These are phyloP conservation scores for Petrea volubilis DNA, from an alignment of 257 asterid species.

Conservation along the genomic window DNA sequence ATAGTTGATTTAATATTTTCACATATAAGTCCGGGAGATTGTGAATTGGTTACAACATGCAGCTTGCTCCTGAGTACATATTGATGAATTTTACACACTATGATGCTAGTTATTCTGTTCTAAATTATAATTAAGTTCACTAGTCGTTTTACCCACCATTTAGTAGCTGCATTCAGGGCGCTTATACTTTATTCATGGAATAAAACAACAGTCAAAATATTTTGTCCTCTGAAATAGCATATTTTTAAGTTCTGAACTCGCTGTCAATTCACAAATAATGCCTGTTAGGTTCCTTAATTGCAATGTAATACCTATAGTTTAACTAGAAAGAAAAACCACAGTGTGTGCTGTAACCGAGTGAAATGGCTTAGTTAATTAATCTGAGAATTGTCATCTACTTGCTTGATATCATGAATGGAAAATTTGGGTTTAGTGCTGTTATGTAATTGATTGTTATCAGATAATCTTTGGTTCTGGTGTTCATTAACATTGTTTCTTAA, in stretches of 20 bases:
- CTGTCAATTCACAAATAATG: slow-evolving; percentile 2
- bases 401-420: not conserved
- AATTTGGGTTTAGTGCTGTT: not conserved
- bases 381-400: not conserved
- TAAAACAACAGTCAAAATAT: not conserved
- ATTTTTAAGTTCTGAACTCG: not conserved
- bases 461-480: slow-evolving; percentile 9
- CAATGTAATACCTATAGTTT: not conserved
- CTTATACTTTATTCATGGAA: not conserved
- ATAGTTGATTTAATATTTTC: not conserved
- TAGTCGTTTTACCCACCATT: not conserved
- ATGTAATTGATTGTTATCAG: not conserved
- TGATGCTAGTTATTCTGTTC: slow-evolving; percentile 6
- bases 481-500: not conserved
- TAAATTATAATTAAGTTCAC: not conserved
- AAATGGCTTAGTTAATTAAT: not conserved
- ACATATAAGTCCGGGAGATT: not conserved
- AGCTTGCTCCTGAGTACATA: slow-evolving; percentile 5
- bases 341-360: not conserved
- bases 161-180: not conserved
- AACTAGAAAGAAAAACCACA: not conserved
- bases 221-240: not conserved
- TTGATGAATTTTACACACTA: not conserved
- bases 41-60: not conserved
- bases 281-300: not conserved